Percentiles rank a stretch among this genome's conserved stretches.
Evolutionary conservation across 352 stramenopile genomes (phyloP).

Genomic region (Globisporangium alternatum): DNA sequence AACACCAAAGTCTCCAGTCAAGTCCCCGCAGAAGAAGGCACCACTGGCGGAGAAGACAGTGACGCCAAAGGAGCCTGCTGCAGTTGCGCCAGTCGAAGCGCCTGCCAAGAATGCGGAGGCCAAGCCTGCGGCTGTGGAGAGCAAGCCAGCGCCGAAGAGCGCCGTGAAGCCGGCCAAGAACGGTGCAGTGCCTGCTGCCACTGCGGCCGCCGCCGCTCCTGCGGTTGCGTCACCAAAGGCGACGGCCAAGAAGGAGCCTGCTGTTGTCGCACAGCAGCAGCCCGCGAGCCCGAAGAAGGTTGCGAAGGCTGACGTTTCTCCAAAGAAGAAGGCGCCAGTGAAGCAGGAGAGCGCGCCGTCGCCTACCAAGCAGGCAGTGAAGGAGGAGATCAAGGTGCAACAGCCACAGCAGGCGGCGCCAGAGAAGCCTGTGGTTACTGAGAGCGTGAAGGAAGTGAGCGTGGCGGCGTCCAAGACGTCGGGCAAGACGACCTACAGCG

Average conservation of each 20-base stretch:
- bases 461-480: constrained; percentile 29
- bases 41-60: background rate
- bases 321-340: constrained; percentile 6
- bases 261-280: background rate
- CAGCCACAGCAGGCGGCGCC: background rate
- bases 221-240: constrained; percentile 6
- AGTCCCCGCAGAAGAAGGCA: constrained; percentile 25
- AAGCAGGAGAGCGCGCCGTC: constrained; percentile 6
- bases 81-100: background rate
- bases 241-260: constrained; percentile 11
- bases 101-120: constrained; percentile 12
- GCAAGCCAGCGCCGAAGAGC: constrained; percentile 14
- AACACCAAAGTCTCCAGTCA: constrained; percentile 9
- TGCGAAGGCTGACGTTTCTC: constrained; percentile 9
- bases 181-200: background rate
- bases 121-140: constrained; percentile 11
- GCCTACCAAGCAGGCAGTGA: constrained; percentile 9
- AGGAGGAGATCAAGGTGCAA: constrained; percentile 4
- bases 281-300: constrained; percentile 13
- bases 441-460: constrained; percentile 28
- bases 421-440: constrained; percentile 8
- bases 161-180: constrained; percentile 18
- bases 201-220: background rate
- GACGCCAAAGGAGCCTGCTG: constrained; percentile 6
- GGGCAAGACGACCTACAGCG: constrained; percentile 56